Percentiles rank a stretch among this genome's conserved stretches.
Evolutionary conservation across 768 basidiomycete genomes (phyloP).

Genomic region (Mycena alexandri): DNA sequence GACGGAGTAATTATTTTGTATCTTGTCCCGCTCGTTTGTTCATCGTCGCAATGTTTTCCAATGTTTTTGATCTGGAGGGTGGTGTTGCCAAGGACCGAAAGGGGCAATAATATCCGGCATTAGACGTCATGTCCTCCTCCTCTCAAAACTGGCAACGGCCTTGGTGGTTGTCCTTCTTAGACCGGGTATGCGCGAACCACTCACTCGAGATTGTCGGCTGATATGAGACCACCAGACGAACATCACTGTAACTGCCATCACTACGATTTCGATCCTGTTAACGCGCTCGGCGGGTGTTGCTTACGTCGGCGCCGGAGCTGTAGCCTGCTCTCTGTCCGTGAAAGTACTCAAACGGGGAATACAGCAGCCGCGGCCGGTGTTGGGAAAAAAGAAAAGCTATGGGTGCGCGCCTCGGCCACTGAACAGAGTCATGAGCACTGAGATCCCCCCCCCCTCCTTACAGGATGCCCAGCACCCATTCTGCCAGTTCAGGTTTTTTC

Average conservation of each 20-base stretch:
- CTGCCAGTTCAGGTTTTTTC: slow-evolving; percentile 75
- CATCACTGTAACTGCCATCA: slow-evolving; percentile 64
- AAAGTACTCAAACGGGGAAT: slow-evolving; percentile 73
- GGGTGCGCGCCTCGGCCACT: slow-evolving; percentile 61
- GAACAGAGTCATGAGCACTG: too few species aligned
- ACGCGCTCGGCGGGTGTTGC: slow-evolving; percentile 72
- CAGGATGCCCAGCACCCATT: slow-evolving; percentile 90
- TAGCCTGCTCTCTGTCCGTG: slow-evolving; percentile 67
- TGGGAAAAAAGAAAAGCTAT: slow-evolving; percentile 64
- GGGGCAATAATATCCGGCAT: neutral
- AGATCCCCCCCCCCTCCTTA: neutral
- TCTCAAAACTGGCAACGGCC: slow-evolving; percentile 30
- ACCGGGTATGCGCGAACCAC: slow-evolving; percentile 48
- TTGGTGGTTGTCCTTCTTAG: slow-evolving; percentile 53
- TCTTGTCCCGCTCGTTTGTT: too few species aligned
- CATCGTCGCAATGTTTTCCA: too few species aligned
- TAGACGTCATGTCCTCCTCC: slow-evolving; percentile 21
- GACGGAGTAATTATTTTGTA: slow-evolving; percentile 11
- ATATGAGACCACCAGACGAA: slow-evolving; percentile 61
- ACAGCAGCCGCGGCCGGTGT: slow-evolving; percentile 72
- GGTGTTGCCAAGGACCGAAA: too few species aligned
- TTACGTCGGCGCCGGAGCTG: slow-evolving; percentile 72
- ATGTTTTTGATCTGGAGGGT: too few species aligned
- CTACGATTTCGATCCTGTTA: slow-evolving; percentile 64
- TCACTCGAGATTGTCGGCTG: neutral